phyloP scores from a whole-genome alignment of 345 rosid genomes.

The Cardamine occulta region DNA sequence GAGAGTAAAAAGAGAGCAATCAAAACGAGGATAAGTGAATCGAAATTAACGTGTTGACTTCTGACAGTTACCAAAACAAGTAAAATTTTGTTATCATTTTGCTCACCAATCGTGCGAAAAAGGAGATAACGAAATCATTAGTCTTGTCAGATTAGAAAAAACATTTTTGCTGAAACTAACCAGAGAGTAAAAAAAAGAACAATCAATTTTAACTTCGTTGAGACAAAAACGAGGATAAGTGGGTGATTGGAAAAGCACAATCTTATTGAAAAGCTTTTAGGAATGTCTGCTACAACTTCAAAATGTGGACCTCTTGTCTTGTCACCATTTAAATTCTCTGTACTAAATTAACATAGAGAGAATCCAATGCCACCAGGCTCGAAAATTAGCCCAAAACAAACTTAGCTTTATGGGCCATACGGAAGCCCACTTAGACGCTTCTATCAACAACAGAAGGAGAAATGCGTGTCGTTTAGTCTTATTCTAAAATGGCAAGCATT shows the following conservation, averaged over 20 bases:
- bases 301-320: constrained; percentile 26
- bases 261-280: constrained; percentile 8
- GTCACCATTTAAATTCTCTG: constrained; percentile 13
- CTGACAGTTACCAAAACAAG: constrained; percentile 3
- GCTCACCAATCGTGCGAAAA: background rate
- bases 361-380: constrained; percentile 16
- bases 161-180: background rate
- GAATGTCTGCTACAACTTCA: constrained; percentile 18
- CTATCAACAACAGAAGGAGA: background rate
- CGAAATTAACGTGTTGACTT: constrained; percentile 9
- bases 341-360: background rate
- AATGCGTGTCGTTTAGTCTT: background rate
- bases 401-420: background rate
- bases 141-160: constrained; percentile 6
- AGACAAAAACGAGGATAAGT: background rate
- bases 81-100: background rate
- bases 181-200: constrained; percentile 6
- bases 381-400: background rate
- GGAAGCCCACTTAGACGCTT: background rate
- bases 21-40: background rate
- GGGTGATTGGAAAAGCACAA: constrained; percentile 19
- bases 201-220: background rate
- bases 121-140: constrained; percentile 11
- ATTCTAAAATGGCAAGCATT: background rate
- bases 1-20: constrained; percentile 1